Evolutionary conservation across 73 alveolate genomes (phyloP), one percentile per base, ranked within the genome.

Genomic region (Paramecium caudatum): DNA sequence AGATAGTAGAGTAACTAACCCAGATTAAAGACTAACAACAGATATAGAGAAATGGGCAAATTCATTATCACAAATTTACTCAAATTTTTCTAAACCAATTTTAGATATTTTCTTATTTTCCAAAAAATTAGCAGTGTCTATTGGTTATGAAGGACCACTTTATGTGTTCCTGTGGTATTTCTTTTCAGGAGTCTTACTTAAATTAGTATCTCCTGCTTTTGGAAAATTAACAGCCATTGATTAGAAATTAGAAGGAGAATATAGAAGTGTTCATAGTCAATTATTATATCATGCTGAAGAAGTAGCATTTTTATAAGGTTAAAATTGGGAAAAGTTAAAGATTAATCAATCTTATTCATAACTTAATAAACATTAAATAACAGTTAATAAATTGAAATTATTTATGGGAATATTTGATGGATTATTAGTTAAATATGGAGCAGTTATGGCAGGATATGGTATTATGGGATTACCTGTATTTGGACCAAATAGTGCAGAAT

Each of bases 391-490:
- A 41, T 27, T 87, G 55, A 91, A 95, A 80, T 74, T 96, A 93
- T 88, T 82, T 70, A 96, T 96, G 99, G 99, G 99, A 13, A 94
- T 95, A 45, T 96, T 94, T 82, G 99, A 96, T 82, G 93, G 97
- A 12, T 90, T 96, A 96, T 92, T 96, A 13, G 98, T 94, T 43
- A 96, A 96, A 93, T 96, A 96, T 91, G 99, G 99, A 16, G 99
- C 99, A 17, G 96, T 95, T 70, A 90, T 96, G 94, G 98, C 94
- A 9, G 99, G 98, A 37, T 96, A 96, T 80, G 94, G 96, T 9
- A 95, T 96, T 25, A 93, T 96, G 32, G 99, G 99, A 12, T 95
- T 96, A 15, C 99, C 99, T 13, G 99, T 96, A 5, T 96, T 96
- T 85, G 99, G 99, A 10, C 96, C 98, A 3, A 85, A 91, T 43